A percentile compares a stretch with the other conserved stretches of the same genome.
Evolutionary conservation across 768 basidiomycete genomes (phyloP).

Genomic region (Russula brevipes): DNA sequence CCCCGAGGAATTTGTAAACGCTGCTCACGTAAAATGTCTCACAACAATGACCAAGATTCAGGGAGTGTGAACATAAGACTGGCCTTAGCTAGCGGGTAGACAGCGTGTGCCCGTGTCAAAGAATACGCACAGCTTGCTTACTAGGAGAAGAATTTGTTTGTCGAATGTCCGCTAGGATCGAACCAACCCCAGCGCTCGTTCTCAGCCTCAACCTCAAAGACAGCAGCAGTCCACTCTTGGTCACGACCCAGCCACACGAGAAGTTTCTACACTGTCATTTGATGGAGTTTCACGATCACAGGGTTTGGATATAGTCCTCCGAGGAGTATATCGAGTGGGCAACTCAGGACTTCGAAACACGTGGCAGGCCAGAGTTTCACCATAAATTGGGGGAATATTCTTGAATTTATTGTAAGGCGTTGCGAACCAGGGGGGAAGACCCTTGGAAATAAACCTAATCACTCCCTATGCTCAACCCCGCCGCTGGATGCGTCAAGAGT

Average conservation of each 20-base stretch:
- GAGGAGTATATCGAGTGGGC: background rate
- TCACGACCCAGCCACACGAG: background rate
- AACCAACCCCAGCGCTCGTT: background rate
- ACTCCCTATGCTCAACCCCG: background rate
- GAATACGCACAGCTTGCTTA: background rate
- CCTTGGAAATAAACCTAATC: background rate
- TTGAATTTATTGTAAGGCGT: background rate
- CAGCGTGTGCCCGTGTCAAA: background rate
- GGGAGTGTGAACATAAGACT: background rate
- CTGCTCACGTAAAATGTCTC: slow-evolving; percentile 7
- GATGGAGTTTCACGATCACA: background rate
- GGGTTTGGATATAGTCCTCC: background rate
- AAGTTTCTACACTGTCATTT: background rate
- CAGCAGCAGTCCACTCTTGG: background rate
- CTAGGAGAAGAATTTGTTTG: background rate
- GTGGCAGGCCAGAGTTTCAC: background rate
- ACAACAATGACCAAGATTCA: background rate
- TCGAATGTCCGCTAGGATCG: background rate
- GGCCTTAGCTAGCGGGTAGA: background rate
- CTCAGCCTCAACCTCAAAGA: background rate
- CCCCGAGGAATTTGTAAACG: background rate
- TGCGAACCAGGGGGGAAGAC: background rate
- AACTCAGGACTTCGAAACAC: background rate
- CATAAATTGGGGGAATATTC: too few relatives aligned
- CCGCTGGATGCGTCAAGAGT: background rate